Percentiles rank a stretch among this genome's conserved stretches.
phyloP scores from a whole-genome alignment of 768 basidiomycete species.

The Boletus vermiculosoides region DNA sequence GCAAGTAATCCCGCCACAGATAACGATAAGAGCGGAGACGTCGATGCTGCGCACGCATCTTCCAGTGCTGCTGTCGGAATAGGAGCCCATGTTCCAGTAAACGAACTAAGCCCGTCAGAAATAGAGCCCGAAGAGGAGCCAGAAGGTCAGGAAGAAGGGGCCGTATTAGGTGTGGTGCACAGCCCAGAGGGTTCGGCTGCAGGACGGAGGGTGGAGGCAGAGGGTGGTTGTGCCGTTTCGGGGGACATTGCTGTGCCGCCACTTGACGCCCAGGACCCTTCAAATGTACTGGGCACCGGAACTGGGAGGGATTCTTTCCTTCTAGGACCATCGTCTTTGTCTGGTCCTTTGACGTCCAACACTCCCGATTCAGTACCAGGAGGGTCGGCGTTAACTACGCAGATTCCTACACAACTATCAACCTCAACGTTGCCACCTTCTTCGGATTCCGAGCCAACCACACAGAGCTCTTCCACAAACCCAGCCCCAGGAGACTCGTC shows the following conservation, averaged over 20 bases:
- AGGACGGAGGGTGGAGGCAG: slow-evolving; percentile 20
- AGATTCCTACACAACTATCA: slow-evolving; percentile 1
- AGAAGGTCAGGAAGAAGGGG: slow-evolving; percentile 12
- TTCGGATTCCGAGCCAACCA: background rate
- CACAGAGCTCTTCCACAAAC: slow-evolving; percentile 1
- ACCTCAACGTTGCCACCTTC: slow-evolving; percentile 4
- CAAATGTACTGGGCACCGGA: slow-evolving; percentile 21
- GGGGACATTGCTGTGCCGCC: slow-evolving; percentile 23
- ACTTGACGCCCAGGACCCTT: slow-evolving; percentile 17
- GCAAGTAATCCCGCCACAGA: background rate
- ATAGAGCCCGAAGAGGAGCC: background rate
- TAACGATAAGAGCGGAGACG: slow-evolving; percentile 3
- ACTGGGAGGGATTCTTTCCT: slow-evolving; percentile 10
- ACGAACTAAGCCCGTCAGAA: slow-evolving; percentile 1
- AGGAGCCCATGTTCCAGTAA: slow-evolving; percentile 1
- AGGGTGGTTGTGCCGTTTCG: slow-evolving; percentile 22
- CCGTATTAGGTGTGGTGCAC: slow-evolving; percentile 18
- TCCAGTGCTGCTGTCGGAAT: slow-evolving; percentile 3
- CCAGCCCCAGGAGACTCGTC: slow-evolving; percentile 16
- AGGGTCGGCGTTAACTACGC: slow-evolving; percentile 1
- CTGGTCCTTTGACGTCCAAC: slow-evolving; percentile 8
- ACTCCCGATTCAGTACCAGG: slow-evolving; percentile 6
- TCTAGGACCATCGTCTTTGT: slow-evolving; percentile 14
- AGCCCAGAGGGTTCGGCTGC: slow-evolving; percentile 20
- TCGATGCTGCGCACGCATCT: background rate